These are phyloP conservation scores for Stephania yunnanensis DNA, from an alignment of 164 flowering plant species.

Conservation along the genomic window DNA sequence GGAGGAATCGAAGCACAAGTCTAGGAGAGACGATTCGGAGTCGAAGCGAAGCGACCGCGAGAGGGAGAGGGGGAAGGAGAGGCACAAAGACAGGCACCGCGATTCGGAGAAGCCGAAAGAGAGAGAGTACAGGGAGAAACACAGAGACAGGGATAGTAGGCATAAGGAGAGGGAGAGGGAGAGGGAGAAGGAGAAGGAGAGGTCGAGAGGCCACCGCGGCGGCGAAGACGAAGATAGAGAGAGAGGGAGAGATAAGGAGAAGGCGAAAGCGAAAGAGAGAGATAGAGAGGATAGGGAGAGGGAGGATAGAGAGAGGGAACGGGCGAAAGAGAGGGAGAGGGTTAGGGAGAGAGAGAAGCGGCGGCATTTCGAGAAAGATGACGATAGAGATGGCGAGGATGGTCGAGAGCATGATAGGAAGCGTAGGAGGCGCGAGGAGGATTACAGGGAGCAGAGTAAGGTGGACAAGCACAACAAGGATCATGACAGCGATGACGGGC, in stretches of 20 bases:
- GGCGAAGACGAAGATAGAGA: constrained; percentile 20
- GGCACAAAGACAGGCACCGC: constrained; percentile 23
- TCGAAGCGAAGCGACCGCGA: constrained; percentile 36
- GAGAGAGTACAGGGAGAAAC: constrained; percentile 28
- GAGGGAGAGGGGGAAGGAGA: constrained; percentile 29
- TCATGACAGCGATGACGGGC: constrained; percentile 36
- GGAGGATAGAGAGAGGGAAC: constrained; percentile 21
- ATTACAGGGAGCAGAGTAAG: constrained; percentile 39
- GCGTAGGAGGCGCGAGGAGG: constrained; percentile 47
- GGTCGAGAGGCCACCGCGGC: background rate
- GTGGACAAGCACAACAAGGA: constrained; percentile 51
- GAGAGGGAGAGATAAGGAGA: constrained; percentile 21
- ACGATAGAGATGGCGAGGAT: constrained; percentile 32
- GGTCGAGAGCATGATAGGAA: constrained; percentile 49
- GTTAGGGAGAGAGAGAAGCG: constrained; percentile 22
- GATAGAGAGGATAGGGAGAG: constrained; percentile 22
- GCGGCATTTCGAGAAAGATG: constrained; percentile 21
- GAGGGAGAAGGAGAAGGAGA: constrained; percentile 20
- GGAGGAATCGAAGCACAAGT: constrained; percentile 54
- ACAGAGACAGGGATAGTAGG: constrained; percentile 24
- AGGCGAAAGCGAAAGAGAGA: constrained; percentile 18
- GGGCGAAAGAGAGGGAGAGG: constrained; percentile 16
- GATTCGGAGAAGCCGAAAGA: constrained; percentile 26
- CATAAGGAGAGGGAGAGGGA: constrained; percentile 31
- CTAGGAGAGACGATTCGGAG: constrained; percentile 43